Conservation (phyloP, 306 rosid genomes). For the cucumber (Cucumis sativus) region DNA sequence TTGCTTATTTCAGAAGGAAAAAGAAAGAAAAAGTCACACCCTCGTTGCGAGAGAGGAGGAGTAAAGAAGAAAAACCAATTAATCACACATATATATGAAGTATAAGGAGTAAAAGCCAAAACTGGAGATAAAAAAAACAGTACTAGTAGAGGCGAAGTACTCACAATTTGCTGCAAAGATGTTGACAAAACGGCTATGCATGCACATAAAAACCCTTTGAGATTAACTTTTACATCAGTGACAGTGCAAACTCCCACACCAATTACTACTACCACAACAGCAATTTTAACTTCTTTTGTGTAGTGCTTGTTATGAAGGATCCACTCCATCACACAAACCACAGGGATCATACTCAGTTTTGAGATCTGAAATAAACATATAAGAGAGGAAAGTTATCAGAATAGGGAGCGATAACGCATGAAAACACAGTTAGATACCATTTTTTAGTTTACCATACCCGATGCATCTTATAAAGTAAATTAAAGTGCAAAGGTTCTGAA, state of each 20-base stretch:
- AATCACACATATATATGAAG: not conserved
- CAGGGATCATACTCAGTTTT: conserved; percentile 94
- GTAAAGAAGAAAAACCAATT: not conserved
- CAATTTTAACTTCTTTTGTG: conserved; percentile 61
- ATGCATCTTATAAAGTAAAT: not conserved
- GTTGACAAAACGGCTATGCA: conserved; percentile 60
- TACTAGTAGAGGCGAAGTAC: conserved; percentile 14
- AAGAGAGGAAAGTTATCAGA: not conserved
- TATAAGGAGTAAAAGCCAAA: not conserved
- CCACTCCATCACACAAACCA: conserved; percentile 95
- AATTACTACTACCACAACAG: conserved; percentile 72
- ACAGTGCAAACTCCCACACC: conserved; percentile 94
- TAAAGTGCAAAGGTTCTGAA: not conserved
- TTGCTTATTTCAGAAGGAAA: not conserved
- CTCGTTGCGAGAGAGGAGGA: not conserved
- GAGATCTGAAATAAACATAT: conserved; percentile 44
- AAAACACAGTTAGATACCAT: not conserved
- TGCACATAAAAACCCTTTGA: conserved; percentile 73
- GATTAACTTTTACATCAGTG: conserved; percentile 81
- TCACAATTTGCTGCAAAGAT: conserved; percentile 93
- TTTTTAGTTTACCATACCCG: not conserved
- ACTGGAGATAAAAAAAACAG: not conserved
- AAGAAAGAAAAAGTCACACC: not conserved
- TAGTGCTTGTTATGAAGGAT: conserved; percentile 68
- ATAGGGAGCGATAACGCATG: not conserved